Evolutionary conservation across 192 early-diverging fungal species (phyloP), one percentile per base, ranked within the genome.

Genomic region (Backusella tarrabulga): DNA sequence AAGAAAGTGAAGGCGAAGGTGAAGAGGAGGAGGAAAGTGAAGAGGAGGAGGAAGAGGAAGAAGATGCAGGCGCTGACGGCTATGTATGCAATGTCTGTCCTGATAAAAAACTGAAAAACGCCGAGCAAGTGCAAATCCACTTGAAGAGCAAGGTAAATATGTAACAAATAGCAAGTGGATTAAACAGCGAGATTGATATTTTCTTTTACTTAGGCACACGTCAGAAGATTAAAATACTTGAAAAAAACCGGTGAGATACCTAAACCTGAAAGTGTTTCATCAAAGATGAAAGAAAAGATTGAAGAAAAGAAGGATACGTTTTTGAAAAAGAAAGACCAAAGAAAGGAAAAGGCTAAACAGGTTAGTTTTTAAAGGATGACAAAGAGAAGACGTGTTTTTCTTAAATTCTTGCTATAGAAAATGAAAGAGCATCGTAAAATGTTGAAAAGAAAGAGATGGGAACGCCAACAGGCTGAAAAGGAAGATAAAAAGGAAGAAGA

Each of bases 31-130:
- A 71, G 19, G 79, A n/a, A n/a, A n/a, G n/a, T n/a, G n/a, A n/a
- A n/a, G n/a, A 80, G 9, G 32, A 50, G 26, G 78, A 69, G 41
- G 46, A 52, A 15, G 77, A 74, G 3, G 74, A 75, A 6, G 74
- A 76, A 3, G 69, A 67, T 17, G 52, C 40, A 67, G 74, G 68
- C 12, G 34, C 35, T 23, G 74, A 72, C 15, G 72, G 70, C 15
- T 80, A 72, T 73, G 60, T 60, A 34, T 80, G 79, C 38, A 70
- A 80, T 36, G 71, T 80, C 19, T 80, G 79, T 44, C 79, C 79
- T 23, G 50, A 80, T 36, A 76, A 71, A 54, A 52, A 72, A 32
- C 34, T 80, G 11, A 76, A 76, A 42, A 75, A 72, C 72, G 56
- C 71, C 7, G 38, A 50, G 15, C 74, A 75, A 46, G 79, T 80